Evolutionary conservation across 441 rosid genomes (phyloP).

Genomic region (Gossypium davidsonii): DNA sequence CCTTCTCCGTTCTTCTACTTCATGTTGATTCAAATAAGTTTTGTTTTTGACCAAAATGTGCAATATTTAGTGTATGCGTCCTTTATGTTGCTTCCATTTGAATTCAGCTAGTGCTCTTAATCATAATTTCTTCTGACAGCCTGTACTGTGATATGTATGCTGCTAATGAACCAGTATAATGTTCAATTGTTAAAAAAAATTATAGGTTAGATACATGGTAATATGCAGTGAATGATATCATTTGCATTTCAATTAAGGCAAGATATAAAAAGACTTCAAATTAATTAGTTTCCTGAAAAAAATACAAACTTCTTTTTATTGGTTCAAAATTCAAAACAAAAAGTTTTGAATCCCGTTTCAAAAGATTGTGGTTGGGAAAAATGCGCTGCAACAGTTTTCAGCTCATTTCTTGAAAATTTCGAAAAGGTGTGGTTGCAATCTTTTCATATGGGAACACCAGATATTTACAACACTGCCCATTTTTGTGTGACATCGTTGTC

Average conservation of each 20-base stretch:
- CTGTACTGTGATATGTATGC: neutral
- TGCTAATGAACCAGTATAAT: neutral
- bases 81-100: neutral
- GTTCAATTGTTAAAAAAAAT: neutral
- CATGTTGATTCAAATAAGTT: neutral
- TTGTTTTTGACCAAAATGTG: neutral
- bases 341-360: neutral
- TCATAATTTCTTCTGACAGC: neutral
- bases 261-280: neutral
- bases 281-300: neutral
- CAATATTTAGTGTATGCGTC: neutral
- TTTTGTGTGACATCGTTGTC: neutral
- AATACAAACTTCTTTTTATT: neutral
- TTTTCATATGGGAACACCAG: neutral
- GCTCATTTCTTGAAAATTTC: neutral
- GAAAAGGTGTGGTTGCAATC: neutral
- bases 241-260: neutral
- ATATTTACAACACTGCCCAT: neutral
- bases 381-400: neutral
- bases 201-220: neutral
- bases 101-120: neutral
- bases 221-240: neutral
- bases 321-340: neutral
- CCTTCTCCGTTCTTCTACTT: constrained; percentile 10
- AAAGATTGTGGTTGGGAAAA: neutral